Base-by-base conservation (phyloP, 2,329 filamentous ascomycete species). In the Dothideomycetes sp. region DNA sequence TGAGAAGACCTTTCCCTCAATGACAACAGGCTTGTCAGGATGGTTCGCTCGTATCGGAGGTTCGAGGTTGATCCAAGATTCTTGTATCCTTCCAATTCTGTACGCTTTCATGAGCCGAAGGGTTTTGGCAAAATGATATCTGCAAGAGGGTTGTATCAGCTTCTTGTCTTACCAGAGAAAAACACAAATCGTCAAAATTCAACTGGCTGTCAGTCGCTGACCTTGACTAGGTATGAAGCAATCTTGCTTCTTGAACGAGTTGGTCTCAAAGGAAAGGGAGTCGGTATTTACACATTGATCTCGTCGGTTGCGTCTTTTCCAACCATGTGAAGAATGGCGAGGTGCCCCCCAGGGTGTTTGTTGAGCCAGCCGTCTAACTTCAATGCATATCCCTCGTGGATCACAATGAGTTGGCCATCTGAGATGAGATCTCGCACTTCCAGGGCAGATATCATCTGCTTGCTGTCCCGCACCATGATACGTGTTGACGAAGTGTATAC, bases 181-280 rank as follows among this genome's bases (percentile, higher is more conserved):
- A 33, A 20, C 34, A 37, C 16, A 13, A 16, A 19, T 22, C n/a
- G 25, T 37, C 18, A 9, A 29, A 11, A 18, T 24, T 11, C 35
- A 37, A 33, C 18, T 19, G n/a, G n/a, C 16, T 36, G 24, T n/a
- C 16, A 22, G 10, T n/a, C 22, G n/a, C n/a, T n/a, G n/a, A n/a
- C n/a, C n/a, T n/a, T n/a, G n/a, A n/a, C n/a, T n/a, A n/a, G n/a
- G n/a, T n/a, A n/a, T n/a, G n/a, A n/a, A n/a, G n/a, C n/a, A n/a
- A n/a, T n/a, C n/a, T n/a, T n/a, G n/a, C n/a, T n/a, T n/a, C n/a
- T n/a, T n/a, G n/a, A n/a, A n/a, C n/a, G n/a, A n/a, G 13, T 31
- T 19, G 29, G 25, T 6, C 8, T 12, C 86, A 94, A 61, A 94
- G 87, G 19, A 93, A 93, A 85, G 78, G 82, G n/a, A n/a, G n/a